Evolutionary conservation across 1,284 basidiomycete genomes (phyloP).

Genomic region (Sphagnurus paluster): DNA sequence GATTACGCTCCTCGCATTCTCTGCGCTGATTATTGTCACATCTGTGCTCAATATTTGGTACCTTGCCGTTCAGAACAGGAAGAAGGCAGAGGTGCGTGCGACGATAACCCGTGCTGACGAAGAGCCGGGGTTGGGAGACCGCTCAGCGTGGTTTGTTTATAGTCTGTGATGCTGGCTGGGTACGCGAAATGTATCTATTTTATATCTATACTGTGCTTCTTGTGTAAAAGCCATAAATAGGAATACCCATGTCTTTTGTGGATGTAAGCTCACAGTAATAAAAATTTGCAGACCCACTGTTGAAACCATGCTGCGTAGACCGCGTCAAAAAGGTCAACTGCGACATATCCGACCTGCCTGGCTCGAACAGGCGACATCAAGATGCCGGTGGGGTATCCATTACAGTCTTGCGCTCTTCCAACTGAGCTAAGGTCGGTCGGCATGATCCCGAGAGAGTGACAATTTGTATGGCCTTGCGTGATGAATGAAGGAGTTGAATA

Average conservation of each 20-base stretch:
- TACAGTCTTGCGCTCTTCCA: constrained; percentile 50
- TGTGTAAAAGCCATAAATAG: too few relatives aligned
- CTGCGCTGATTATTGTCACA: constrained; percentile 8
- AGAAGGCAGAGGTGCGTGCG: constrained; percentile 12
- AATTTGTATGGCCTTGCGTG: too few relatives aligned
- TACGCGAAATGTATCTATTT: too few relatives aligned
- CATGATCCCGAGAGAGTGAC: too few relatives aligned
- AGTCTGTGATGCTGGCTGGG: constrained; percentile 11
- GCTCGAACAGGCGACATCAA: constrained; percentile 19
- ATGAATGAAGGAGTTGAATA: too few relatives aligned
- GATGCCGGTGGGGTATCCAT: constrained; percentile 24
- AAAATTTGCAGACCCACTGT: too few relatives aligned
- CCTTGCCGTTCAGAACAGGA: constrained; percentile 12
- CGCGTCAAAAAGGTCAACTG: too few relatives aligned
- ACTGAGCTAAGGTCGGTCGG: constrained; percentile 47
- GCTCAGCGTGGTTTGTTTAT: constrained; percentile 16
- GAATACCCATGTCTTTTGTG: too few relatives aligned
- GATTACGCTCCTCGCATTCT: constrained; percentile 14
- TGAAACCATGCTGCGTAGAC: too few relatives aligned
- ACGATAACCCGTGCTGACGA: constrained; percentile 9
- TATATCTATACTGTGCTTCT: too few relatives aligned
- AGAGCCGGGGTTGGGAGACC: constrained; percentile 13
- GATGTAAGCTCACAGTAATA: too few relatives aligned
- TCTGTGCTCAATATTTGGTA: constrained; percentile 8
- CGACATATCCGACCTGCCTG: constrained; percentile 19